These are phyloP conservation scores for Suhomyces pyralidae DNA, from an alignment of 805 yeast species.

Conservation along the genomic window DNA sequence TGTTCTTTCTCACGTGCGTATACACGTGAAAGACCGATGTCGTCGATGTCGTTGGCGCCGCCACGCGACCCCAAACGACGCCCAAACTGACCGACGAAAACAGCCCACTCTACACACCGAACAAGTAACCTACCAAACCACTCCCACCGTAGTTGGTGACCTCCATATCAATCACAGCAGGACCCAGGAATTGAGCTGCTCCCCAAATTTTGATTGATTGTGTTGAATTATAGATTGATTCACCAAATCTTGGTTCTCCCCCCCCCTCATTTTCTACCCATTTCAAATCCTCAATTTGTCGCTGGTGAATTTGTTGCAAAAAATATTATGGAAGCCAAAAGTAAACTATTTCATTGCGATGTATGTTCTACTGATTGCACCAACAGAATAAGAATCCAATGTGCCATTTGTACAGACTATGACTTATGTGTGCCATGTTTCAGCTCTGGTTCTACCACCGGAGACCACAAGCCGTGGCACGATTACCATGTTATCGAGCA, in stretches of 20 bases:
- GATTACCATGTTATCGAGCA: slow-evolving; percentile 91
- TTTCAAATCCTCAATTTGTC: not conserved
- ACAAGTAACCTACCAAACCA: not conserved
- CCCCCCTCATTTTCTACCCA: not conserved
- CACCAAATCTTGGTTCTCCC: not conserved
- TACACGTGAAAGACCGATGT: not conserved
- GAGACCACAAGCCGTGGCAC: slow-evolving; percentile 91
- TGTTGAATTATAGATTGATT: slow-evolving; percentile 1
- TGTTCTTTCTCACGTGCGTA: no score
- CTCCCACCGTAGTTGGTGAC: not conserved
- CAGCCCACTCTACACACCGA: not conserved
- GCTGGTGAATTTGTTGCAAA: not conserved
- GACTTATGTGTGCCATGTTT: slow-evolving; percentile 98
- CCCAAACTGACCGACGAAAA: not conserved
- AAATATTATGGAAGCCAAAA: slow-evolving; percentile 34
- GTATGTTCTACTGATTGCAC: slow-evolving; percentile 96
- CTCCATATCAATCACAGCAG: not conserved
- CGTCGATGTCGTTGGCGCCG: not conserved
- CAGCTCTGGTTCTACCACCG: slow-evolving; percentile 75
- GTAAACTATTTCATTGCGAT: slow-evolving; percentile 75
- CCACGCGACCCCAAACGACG: not conserved
- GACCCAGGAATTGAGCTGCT: not conserved
- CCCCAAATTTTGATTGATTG: slow-evolving; percentile 1
- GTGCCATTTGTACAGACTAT: slow-evolving; percentile 91
- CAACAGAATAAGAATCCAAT: slow-evolving; percentile 80